phyloP scores from a whole-genome alignment of 345 rosid species.

The Reutealis trisperma region DNA sequence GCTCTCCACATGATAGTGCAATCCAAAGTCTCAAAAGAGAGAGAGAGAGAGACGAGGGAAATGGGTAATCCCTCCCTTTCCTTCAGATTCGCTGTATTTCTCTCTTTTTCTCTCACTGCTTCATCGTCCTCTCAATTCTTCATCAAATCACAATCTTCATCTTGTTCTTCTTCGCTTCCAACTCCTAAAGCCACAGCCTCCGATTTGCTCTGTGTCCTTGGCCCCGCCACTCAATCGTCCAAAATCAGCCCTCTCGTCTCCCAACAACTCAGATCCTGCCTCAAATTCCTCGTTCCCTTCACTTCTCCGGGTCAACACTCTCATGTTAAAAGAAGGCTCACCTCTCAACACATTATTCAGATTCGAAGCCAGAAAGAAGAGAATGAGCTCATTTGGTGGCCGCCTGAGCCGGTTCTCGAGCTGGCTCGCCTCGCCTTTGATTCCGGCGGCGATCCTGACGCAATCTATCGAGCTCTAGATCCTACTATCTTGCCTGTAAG shows the following conservation, averaged over 20 bases:
- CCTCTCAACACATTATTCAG: background rate
- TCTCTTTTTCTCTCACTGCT: conserved; percentile 58
- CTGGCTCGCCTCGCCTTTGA: conserved; percentile 89
- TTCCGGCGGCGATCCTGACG: conserved; percentile 77
- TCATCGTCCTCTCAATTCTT: conserved; percentile 37
- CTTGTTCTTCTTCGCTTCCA: conserved; percentile 23
- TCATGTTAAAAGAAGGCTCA: conserved; percentile 22
- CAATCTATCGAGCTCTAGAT: conserved; percentile 65
- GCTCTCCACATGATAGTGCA: background rate
- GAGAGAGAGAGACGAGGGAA: background rate
- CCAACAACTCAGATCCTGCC: conserved; percentile 57
- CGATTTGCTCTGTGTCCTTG: conserved; percentile 73
- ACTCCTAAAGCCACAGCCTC: conserved; percentile 67
- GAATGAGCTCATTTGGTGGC: conserved; percentile 85
- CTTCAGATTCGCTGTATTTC: conserved; percentile 47
- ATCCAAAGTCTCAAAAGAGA: background rate
- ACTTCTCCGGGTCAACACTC: conserved; percentile 20
- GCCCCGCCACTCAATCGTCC: conserved; percentile 46
- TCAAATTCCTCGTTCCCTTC: conserved; percentile 78
- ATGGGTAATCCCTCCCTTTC: conserved; percentile 35
- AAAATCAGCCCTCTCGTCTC: conserved; percentile 57
- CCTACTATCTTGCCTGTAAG: conserved; percentile 68
- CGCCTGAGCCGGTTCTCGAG: conserved; percentile 78
- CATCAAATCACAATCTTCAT: conserved; percentile 13
- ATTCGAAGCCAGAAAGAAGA: conserved; percentile 28